Evolutionary conservation across 345 rosid species (phyloP), one percentile per base, ranked within the genome.

Genomic region (Salix purpurea): DNA sequence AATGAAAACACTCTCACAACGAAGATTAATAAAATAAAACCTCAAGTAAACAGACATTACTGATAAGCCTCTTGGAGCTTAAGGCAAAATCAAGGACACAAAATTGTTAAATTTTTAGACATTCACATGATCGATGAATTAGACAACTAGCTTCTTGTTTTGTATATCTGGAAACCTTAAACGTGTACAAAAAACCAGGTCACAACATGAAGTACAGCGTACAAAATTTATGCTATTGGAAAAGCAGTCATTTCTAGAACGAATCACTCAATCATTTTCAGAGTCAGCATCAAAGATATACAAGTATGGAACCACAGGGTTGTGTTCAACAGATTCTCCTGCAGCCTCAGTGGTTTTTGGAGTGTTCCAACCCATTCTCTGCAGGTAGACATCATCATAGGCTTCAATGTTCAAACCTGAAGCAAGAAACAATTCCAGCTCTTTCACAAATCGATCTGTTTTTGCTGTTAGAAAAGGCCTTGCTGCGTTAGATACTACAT

Each of bases 371-470:
- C 86, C 87, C 56, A 91, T 69, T 11, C 79, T 79, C 72, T 78
- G 88, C 78, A 69, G 77, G 71, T 88, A 93, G 37, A 91, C 87
- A 28, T 83, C 86, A 82, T 92, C 99, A 28, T 88, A 96, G 23
- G 97, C 97, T 70, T 89, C 92, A 3, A 83, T 67, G 81, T 83
- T 93, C 74, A 92, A 83, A 5, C 95, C 96, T 0, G 96, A 87
- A 58, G 90, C 97, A 11, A 92, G 94, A 86, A 92, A 96, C 12
- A 92, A 76, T 72, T 90, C 94, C 58, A 91, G 16, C 78, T 92
- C 97, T 0, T 83, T 65, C 75, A 87, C 91, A 72, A 96, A 92
- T 39, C 88, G 83, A 46, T 83, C 88, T 2, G 94, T 84, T 84
- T 88, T 89, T 76, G 87, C 88, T 56, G 80, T 78, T 30, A 89